phyloP scores from a whole-genome alignment of 768 basidiomycete genomes.

The Tylopilus plumbeoviolaceoides region DNA sequence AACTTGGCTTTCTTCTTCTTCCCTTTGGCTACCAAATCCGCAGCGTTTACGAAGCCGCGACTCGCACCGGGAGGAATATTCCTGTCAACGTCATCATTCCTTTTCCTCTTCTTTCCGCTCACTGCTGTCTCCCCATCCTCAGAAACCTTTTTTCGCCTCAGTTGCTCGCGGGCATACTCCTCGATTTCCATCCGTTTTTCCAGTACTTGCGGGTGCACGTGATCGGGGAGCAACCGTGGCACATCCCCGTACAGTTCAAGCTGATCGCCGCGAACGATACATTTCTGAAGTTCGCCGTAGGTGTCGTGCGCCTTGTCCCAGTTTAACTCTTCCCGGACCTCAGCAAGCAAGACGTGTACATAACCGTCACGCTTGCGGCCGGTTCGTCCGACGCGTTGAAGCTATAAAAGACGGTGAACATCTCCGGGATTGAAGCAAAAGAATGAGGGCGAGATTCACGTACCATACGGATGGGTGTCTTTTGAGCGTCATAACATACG shows the following conservation, averaged over 20 bases:
- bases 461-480: constrained; percentile 95
- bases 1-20: constrained; percentile 38
- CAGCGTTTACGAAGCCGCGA: constrained; percentile 68
- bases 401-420: constrained; percentile 40
- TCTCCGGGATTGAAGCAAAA: neutral
- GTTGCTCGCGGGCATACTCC: constrained; percentile 56
- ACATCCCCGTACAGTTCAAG: constrained; percentile 95
- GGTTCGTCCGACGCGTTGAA: constrained; percentile 94
- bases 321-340: constrained; percentile 82
- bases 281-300: constrained; percentile 85
- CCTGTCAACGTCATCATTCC: constrained; percentile 60
- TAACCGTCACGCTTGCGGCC: constrained; percentile 87
- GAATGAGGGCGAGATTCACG: constrained; percentile 18
- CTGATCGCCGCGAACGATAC: constrained; percentile 79
- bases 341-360: constrained; percentile 89
- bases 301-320: constrained; percentile 83
- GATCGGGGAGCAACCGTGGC: constrained; percentile 74
- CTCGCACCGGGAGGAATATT: constrained; percentile 75
- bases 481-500: constrained; percentile 94
- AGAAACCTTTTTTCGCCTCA: constrained; percentile 31
- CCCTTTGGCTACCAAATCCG: constrained; percentile 54
- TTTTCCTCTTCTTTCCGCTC: constrained; percentile 58
- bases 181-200: constrained; percentile 84
- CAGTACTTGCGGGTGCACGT: constrained; percentile 70
- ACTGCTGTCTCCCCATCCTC: constrained; percentile 28